phyloP scores from a whole-genome alignment of 2,329 filamentous ascomycete genomes.

The Emergomyces pasteurianus region DNA sequence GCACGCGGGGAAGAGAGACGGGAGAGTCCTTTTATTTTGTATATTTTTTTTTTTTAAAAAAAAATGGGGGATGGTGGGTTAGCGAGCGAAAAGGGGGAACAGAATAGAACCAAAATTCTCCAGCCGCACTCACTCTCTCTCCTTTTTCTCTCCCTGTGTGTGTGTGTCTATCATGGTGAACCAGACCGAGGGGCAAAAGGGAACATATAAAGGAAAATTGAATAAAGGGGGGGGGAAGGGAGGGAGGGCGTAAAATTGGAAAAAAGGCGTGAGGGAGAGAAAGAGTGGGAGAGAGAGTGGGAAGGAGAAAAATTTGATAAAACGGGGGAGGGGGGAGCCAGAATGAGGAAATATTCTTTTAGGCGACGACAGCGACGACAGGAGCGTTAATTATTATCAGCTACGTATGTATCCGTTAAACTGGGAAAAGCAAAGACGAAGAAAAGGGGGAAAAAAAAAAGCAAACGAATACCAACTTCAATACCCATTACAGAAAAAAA shows the following conservation, averaged over 20 bases:
- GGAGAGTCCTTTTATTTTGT: neutral
- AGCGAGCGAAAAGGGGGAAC: no score
- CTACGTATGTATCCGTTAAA: slow-evolving; percentile 3
- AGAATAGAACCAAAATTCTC: neutral
- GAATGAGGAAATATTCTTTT: neutral
- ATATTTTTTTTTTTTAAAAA: no score
- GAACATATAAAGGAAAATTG: neutral
- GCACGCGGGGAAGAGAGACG: neutral
- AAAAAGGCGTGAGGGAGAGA: no score
- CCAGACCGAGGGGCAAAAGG: neutral
- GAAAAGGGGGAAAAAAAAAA: slow-evolving; percentile 4
- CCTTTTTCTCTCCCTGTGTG: neutral
- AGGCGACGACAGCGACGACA: neutral
- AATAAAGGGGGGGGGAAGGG: no score
- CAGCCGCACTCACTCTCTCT: neutral
- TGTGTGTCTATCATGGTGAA: no score
- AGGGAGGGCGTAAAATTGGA: neutral
- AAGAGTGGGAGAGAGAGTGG: neutral
- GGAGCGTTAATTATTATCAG: neutral
- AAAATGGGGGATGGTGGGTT: no score
- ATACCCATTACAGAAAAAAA: neutral
- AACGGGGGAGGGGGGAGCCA: neutral
- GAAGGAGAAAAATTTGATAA: slow-evolving; percentile 11
- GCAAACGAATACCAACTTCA: slow-evolving; percentile 8
- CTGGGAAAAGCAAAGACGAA: no score